Evolutionary conservation across 2,329 filamentous ascomycete species (phyloP).

Genomic region (Pseudopithomyces maydicus): DNA sequence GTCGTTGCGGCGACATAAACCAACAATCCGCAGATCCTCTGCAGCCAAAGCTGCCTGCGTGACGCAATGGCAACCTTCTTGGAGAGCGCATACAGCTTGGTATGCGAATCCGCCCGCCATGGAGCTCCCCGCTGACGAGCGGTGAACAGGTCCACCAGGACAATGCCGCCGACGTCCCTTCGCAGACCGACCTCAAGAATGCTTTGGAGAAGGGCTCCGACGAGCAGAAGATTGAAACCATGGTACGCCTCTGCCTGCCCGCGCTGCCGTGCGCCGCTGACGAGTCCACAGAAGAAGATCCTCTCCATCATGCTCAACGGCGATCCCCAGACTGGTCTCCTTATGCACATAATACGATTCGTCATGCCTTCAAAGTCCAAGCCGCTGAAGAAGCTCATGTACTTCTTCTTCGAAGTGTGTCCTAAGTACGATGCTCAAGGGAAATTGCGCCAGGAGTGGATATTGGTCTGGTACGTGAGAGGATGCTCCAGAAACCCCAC

Average conservation of each 20-base stretch:
- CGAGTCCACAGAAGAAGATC: conserved; percentile 70
- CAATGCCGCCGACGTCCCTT: conserved; percentile 91
- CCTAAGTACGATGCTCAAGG: conserved; percentile 90
- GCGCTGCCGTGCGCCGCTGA: conserved; percentile 45
- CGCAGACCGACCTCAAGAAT: conserved; percentile 86
- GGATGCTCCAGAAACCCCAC: neutral
- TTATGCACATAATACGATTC: conserved; percentile 99
- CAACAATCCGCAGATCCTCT: conserved; percentile 6
- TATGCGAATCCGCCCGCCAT: conserved; percentile 36
- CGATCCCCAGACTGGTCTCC: conserved; percentile 89
- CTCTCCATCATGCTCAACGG: conserved; percentile 98
- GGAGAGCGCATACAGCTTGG: conserved; percentile 93
- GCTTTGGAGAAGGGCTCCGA: conserved; percentile 94
- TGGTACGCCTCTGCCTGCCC: conserved; percentile 40
- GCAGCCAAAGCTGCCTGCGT: conserved; percentile 10
- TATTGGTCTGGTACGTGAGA: conserved; percentile 83
- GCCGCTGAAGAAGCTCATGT: conserved; percentile 93
- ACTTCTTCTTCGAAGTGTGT: conserved; percentile 99
- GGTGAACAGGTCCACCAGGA: conserved; percentile 75
- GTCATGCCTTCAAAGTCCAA: conserved; percentile 99
- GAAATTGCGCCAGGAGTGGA: conserved; percentile 99
- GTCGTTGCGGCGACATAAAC: conserved; percentile 27
- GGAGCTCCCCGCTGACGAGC: conserved; percentile 38
- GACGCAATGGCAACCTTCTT: conserved; percentile 89
- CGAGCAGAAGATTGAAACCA: conserved; percentile 87